These are phyloP conservation scores for Populus nigra DNA, from an alignment of 345 rosid genomes.

Conservation along the genomic window DNA sequence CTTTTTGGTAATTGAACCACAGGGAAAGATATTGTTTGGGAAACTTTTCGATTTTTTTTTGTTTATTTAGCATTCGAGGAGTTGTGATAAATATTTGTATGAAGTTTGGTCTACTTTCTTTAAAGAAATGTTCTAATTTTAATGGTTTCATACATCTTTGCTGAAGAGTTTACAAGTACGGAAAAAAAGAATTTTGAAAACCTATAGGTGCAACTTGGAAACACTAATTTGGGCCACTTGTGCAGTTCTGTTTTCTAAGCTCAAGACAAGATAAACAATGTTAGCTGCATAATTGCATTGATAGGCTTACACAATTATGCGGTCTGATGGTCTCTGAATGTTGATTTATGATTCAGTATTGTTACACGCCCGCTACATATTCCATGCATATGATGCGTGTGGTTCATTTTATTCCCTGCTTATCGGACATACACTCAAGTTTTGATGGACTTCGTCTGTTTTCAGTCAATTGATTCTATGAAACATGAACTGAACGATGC, in stretches of 20 bases:
- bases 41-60: too few relatives aligned
- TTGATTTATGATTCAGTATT: not conserved
- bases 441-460: not conserved
- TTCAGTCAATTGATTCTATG: not conserved
- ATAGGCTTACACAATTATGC: not conserved
- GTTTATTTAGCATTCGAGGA: too few relatives aligned
- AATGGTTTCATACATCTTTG: too few relatives aligned
- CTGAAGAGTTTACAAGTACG: too few relatives aligned
- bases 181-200: too few relatives aligned
- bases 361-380: not conserved
- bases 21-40: not conserved
- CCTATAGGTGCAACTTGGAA: too few relatives aligned
- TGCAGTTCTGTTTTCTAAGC: not conserved
- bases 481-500: not conserved
- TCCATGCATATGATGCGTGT: not conserved
- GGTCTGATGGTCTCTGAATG: too few relatives aligned
- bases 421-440: not conserved
- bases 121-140: too few relatives aligned
- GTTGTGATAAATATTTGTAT: too few relatives aligned
- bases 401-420: not conserved
- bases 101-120: too few relatives aligned
- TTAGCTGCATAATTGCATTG: not conserved
- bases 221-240: not conserved
- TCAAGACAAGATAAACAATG: not conserved
- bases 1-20: slow-evolving; percentile 39